phyloP scores from a whole-genome alignment of 768 basidiomycete species.

The Phallus indusiatus region DNA sequence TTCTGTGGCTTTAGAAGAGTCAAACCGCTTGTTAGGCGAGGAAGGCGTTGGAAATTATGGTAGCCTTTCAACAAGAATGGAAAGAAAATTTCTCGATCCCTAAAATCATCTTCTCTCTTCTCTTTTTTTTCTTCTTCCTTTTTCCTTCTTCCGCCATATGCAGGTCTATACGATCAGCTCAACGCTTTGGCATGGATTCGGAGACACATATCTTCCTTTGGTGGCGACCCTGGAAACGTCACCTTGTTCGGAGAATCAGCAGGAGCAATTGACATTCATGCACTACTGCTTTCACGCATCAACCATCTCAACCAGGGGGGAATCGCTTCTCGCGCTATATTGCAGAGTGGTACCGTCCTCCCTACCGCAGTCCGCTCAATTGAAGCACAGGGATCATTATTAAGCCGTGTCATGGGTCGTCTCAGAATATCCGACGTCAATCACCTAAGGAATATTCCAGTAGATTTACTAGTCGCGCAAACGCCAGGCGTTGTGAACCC shows the following conservation, averaged over 20 bases:
- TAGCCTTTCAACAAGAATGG: slow-evolving; percentile 20
- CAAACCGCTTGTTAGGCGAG: slow-evolving; percentile 55
- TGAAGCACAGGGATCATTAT: slow-evolving; percentile 40
- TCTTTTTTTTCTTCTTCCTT: not conserved
- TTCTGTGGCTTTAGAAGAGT: slow-evolving; percentile 52
- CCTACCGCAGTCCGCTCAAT: slow-evolving; percentile 50
- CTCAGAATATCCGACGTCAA: slow-evolving; percentile 43
- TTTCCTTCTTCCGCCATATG: not conserved
- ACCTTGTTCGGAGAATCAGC: slow-evolving; percentile 34
- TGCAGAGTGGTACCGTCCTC: slow-evolving; percentile 62
- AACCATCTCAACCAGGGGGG: slow-evolving; percentile 18
- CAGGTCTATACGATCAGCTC: slow-evolving; percentile 57
- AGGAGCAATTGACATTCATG: slow-evolving; percentile 46
- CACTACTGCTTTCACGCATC: slow-evolving; percentile 60
- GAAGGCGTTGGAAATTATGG: slow-evolving; percentile 75
- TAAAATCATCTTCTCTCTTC: not conserved
- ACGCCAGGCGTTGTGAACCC: slow-evolving; percentile 27
- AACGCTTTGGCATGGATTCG: slow-evolving; percentile 57
- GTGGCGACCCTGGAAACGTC: slow-evolving; percentile 49
- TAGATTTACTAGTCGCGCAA: slow-evolving; percentile 46
- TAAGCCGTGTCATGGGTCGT: slow-evolving; percentile 52
- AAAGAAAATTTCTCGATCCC: not conserved
- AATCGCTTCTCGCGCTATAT: slow-evolving; percentile 61
- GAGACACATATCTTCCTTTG: slow-evolving; percentile 50
- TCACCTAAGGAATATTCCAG: slow-evolving; percentile 50